phyloP scores from a whole-genome alignment of 306 rosid species.

The Glycine latifolia region DNA sequence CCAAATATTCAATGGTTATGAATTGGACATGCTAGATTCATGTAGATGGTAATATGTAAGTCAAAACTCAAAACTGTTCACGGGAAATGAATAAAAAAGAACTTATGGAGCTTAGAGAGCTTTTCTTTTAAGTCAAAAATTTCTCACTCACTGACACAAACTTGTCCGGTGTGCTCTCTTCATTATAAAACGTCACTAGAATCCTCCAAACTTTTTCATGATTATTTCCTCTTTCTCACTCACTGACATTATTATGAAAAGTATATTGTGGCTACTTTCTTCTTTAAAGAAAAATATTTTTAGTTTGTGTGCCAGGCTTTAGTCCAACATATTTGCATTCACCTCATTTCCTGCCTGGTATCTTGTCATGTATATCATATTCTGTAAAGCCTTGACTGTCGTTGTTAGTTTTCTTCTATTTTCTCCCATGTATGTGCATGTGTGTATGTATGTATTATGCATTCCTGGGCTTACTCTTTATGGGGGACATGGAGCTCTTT shows the following conservation, averaged over 20 bases:
- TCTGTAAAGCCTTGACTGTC: background rate
- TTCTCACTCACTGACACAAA: constrained; percentile 9
- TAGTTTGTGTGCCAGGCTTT: constrained; percentile 6
- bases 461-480: constrained; percentile 18
- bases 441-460: background rate
- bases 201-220: background rate
- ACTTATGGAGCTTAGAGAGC: background rate
- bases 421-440: background rate
- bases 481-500: constrained; percentile 1
- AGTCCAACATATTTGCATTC: constrained; percentile 6
- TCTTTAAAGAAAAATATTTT: constrained; percentile 2
- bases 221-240: background rate
- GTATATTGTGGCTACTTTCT: constrained; percentile 8
- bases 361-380: no score
- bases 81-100: constrained; percentile 6
- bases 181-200: no score
- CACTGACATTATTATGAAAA: background rate
- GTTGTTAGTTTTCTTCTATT: constrained; percentile 14
- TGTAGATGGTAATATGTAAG: background rate
- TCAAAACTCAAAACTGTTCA: background rate
- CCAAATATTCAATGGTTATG: background rate
- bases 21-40: background rate
- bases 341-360: constrained; percentile 15
- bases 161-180: background rate
- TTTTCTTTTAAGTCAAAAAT: background rate